Evolutionary conservation across 2,329 filamentous ascomycete species (phyloP).

Genomic region (Fusarium staphyleae): DNA sequence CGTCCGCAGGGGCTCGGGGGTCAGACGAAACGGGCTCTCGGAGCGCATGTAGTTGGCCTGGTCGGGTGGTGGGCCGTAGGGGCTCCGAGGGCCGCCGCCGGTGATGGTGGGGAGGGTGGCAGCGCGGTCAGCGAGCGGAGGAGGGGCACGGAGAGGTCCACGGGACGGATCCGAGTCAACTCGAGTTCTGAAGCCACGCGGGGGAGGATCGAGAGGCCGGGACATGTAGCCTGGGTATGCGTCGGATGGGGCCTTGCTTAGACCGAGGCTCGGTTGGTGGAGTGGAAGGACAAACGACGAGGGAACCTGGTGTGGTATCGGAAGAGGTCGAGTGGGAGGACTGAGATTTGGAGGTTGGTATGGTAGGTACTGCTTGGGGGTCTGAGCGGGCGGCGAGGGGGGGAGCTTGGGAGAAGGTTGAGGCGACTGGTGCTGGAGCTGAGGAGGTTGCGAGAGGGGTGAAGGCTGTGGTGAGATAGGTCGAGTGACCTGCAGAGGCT

Average conservation of each 20-base stretch:
- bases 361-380: conserved; percentile 24
- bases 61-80: conserved; percentile 35
- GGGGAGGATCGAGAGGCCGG: conserved; percentile 37
- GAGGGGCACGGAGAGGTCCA: conserved; percentile 36
- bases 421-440: conserved; percentile 21
- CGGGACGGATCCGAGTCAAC: conserved; percentile 37
- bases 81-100: conserved; percentile 27
- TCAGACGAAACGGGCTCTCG: conserved; percentile 13
- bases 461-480: conserved; percentile 29
- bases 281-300: conserved; percentile 24
- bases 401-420: conserved; percentile 21
- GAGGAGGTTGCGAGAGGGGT: conserved; percentile 30
- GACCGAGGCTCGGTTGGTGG: conserved; percentile 17
- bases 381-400: not conserved
- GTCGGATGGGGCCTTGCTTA: conserved; percentile 13
- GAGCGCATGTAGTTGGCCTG: conserved; percentile 31
- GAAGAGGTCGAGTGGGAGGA: conserved; percentile 23
- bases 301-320: conserved; percentile 20
- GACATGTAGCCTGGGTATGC: conserved; percentile 30
- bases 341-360: conserved; percentile 26
- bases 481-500: conserved; percentile 15
- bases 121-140: conserved; percentile 27
- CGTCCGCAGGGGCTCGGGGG: conserved; percentile 30
- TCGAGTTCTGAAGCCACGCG: conserved; percentile 40
- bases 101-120: conserved; percentile 13